Conservation (phyloP, 2,329 filamentous ascomycete genomes). For the Amphichorda felina region DNA sequence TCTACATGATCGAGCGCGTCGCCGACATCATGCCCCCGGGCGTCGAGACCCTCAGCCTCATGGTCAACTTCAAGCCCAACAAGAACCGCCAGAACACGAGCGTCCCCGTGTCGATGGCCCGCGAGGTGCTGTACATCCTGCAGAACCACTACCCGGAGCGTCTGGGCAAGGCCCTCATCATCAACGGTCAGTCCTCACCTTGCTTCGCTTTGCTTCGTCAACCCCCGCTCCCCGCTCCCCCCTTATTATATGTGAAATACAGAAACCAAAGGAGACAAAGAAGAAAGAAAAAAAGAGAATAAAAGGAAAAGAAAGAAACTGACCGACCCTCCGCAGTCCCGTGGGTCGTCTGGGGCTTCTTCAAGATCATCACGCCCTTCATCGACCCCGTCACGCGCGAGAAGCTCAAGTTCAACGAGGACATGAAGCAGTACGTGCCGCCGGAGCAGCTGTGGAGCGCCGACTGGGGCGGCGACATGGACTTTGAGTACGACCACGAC, state of each 20-base stretch:
- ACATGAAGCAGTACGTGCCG: constrained; percentile 73
- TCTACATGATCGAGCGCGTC: constrained; percentile 88
- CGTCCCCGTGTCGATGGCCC: constrained; percentile 63
- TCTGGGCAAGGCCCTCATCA: constrained; percentile 76
- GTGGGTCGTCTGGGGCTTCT: constrained; percentile 86
- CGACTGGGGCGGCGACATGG: constrained; percentile 61
- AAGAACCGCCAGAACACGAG: constrained; percentile 61
- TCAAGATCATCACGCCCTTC: constrained; percentile 91
- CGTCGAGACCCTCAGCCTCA: constrained; percentile 74
- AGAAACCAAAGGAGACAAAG: not conserved
- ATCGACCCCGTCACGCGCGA: constrained; percentile 89
- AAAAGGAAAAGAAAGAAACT: not conserved
- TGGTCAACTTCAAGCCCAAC: constrained; percentile 85
- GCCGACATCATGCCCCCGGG: constrained; percentile 79
- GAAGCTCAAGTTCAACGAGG: constrained; percentile 97
- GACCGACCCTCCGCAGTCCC: constrained; percentile 46
- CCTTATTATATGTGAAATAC: too few species aligned
- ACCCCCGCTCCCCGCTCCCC: too few species aligned
- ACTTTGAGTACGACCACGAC: constrained; percentile 85
- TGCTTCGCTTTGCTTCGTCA: not conserved
- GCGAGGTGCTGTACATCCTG: constrained; percentile 79
- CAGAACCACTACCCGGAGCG: constrained; percentile 95
- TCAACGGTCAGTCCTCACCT: constrained; percentile 52
- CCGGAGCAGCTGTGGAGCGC: constrained; percentile 70
- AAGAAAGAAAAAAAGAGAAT: not conserved